Evolutionary conservation across 108 stramenopile genomes (phyloP).

Genomic region (Cyclostephanos tholiformis): DNA sequence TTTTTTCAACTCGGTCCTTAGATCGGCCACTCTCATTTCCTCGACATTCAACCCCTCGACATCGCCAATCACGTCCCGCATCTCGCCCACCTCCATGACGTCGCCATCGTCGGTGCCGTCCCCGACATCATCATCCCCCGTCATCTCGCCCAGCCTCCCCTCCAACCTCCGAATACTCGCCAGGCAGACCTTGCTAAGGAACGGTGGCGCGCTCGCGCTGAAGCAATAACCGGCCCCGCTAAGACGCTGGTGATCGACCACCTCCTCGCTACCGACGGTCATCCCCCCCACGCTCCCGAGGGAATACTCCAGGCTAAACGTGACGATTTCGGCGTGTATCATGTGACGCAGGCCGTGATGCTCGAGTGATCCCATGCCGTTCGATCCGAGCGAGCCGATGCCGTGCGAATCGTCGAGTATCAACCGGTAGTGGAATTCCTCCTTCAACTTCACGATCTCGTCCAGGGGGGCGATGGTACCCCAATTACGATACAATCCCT

Average conservation of each 20-base stretch:
- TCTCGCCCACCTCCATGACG: not conserved
- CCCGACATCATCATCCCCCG: not conserved
- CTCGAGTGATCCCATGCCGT: slow-evolving; percentile 87
- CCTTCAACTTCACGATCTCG: slow-evolving; percentile 88
- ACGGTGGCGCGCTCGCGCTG: slow-evolving; percentile 97
- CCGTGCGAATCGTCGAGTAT: slow-evolving; percentile 96
- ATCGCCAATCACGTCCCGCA: not conserved
- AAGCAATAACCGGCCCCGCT: slow-evolving; percentile 99
- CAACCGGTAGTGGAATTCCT: slow-evolving; percentile 90
- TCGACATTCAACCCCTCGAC: slow-evolving; percentile 9
- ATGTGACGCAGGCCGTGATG: slow-evolving; percentile 62
- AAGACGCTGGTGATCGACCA: slow-evolving; percentile 97
- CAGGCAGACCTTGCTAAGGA: slow-evolving; percentile 60
- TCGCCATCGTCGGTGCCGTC: not conserved
- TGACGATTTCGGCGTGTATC: slow-evolving; percentile 90
- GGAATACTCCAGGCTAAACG: slow-evolving; percentile 91
- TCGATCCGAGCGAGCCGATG: slow-evolving; percentile 90
- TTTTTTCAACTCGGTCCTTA: slow-evolving; percentile 17
- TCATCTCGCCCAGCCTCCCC: slow-evolving; percentile 26
- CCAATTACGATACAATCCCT: slow-evolving; percentile 95
- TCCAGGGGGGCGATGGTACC: slow-evolving; percentile 92
- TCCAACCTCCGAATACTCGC: slow-evolving; percentile 38
- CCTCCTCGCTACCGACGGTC: slow-evolving; percentile 94
- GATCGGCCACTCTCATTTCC: slow-evolving; percentile 16
- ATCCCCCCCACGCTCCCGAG: slow-evolving; percentile 95